Conservation (phyloP, 2,329 filamentous ascomycete species). For the Cadophora gregata region DNA sequence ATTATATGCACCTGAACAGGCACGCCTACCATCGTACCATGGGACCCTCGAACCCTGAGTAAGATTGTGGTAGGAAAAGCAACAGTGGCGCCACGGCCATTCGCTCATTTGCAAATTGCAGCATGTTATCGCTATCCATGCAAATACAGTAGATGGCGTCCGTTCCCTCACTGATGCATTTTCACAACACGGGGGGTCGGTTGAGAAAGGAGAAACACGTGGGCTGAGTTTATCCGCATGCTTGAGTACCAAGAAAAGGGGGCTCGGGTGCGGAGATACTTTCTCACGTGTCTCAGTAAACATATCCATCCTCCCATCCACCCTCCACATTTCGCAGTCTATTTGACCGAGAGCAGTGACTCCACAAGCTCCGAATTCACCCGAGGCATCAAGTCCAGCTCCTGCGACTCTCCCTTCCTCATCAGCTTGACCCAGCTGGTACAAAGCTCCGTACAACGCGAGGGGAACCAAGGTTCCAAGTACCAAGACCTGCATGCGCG, state of each 20-base stretch:
- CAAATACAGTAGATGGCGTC: neutral
- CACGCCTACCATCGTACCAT: neutral
- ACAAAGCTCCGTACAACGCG: neutral
- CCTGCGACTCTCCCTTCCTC: neutral
- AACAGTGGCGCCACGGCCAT: neutral
- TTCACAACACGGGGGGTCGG: neutral
- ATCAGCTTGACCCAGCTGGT: neutral
- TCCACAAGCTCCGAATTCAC: conserved; percentile 6
- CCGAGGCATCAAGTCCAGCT: neutral
- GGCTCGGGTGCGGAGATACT: conserved; percentile 9
- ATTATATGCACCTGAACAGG: neutral
- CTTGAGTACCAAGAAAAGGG: neutral
- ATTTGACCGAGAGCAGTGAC: conserved; percentile 6
- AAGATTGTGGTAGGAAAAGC: conserved; percentile 1
- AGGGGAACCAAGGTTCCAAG: conserved; percentile 1
- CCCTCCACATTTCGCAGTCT: conserved; percentile 12
- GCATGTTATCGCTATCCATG: neutral
- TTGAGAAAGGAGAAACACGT: neutral
- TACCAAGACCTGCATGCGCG: conserved; percentile 18
- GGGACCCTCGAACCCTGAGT: neutral
- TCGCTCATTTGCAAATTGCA: neutral
- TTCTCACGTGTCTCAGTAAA: conserved; percentile 5
- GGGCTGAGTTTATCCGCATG: neutral
- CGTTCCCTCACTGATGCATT: neutral
- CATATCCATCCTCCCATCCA: too few species aligned